Evolutionary conservation across 1,284 basidiomycete genomes (phyloP).

Genomic region (Chiua sp.): DNA sequence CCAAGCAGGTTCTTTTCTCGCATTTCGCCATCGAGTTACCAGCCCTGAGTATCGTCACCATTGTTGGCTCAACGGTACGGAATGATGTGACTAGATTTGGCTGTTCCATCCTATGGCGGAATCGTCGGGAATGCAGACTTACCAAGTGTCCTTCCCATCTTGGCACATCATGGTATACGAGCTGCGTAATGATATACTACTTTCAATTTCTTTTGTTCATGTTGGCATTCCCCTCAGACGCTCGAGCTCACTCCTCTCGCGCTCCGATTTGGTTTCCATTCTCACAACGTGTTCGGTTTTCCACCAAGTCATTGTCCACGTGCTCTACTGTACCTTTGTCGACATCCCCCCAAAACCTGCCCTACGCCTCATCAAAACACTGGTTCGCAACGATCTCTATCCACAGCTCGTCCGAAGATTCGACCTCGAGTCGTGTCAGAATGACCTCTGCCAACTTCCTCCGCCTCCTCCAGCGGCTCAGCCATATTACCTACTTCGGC

Average conservation of each 20-base stretch:
- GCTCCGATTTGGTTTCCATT: slow-evolving; percentile 29
- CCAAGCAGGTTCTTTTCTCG: slow-evolving; percentile 92
- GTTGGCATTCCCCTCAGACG: slow-evolving; percentile 47
- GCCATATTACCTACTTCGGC: slow-evolving; percentile 44
- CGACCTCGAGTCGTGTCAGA: slow-evolving; percentile 44
- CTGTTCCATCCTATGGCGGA: slow-evolving; percentile 96
- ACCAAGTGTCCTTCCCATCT: slow-evolving; percentile 90
- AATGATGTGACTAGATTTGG: slow-evolving; percentile 72
- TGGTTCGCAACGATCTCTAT: slow-evolving; percentile 46
- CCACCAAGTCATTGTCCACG: slow-evolving; percentile 44
- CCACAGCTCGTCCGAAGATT: slow-evolving; percentile 49
- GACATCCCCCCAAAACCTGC: slow-evolving; percentile 39
- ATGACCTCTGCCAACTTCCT: slow-evolving; percentile 48
- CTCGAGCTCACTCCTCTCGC: slow-evolving; percentile 47
- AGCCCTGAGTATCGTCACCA: slow-evolving; percentile 55
- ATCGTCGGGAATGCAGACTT: slow-evolving; percentile 88
- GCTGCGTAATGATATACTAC: slow-evolving; percentile 8
- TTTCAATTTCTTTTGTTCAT: background rate
- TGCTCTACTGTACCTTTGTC: slow-evolving; percentile 53
- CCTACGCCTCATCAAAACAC: slow-evolving; percentile 45
- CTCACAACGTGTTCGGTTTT: slow-evolving; percentile 44
- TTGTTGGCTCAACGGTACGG: background rate
- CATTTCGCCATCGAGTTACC: slow-evolving; percentile 98
- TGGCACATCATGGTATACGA: slow-evolving; percentile 61
- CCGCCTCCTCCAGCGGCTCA: slow-evolving; percentile 48